phyloP scores from a whole-genome alignment of 2,329 filamentous ascomycete genomes.

The Colletotrichum lindemuthianum region DNA sequence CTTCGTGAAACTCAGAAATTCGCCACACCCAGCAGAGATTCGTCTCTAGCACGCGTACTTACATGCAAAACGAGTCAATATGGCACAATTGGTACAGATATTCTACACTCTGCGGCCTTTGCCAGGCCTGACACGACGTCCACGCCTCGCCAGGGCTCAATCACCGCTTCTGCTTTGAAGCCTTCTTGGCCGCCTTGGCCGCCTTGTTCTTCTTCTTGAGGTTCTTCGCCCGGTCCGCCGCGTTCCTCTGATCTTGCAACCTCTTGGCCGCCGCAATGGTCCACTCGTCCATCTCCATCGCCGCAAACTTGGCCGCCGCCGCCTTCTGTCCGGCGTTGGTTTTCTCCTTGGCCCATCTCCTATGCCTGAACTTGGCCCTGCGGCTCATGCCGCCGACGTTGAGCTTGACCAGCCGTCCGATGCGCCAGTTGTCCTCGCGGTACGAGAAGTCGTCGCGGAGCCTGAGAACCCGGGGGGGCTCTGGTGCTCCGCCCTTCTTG shows the following conservation, averaged over 20 bases:
- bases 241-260: conserved; percentile 42
- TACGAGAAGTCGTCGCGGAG: conserved; percentile 67
- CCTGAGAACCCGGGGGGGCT: conserved; percentile 57
- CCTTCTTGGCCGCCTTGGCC: conserved; percentile 48
- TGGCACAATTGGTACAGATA: conserved; percentile 33
- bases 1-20: too few species aligned
- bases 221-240: conserved; percentile 41
- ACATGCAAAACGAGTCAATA: too few species aligned
- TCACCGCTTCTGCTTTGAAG: conserved; percentile 42
- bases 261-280: conserved; percentile 39
- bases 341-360: conserved; percentile 54
- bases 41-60: too few species aligned
- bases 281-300: conserved; percentile 41
- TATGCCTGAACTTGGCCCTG: conserved; percentile 58
- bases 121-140: too few species aligned
- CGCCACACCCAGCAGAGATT: too few species aligned
- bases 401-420: conserved; percentile 64
- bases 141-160: not conserved
- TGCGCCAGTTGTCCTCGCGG: conserved; percentile 68
- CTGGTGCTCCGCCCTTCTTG: conserved; percentile 48
- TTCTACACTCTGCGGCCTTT: conserved; percentile 28
- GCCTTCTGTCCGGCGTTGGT: conserved; percentile 52
- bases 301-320: conserved; percentile 46
- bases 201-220: conserved; percentile 50
- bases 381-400: conserved; percentile 50